Evolutionary conservation across 169 alveolate genomes (phyloP), one percentile per base, ranked within the genome.

Genomic region (Toxoplasma gondii): DNA sequence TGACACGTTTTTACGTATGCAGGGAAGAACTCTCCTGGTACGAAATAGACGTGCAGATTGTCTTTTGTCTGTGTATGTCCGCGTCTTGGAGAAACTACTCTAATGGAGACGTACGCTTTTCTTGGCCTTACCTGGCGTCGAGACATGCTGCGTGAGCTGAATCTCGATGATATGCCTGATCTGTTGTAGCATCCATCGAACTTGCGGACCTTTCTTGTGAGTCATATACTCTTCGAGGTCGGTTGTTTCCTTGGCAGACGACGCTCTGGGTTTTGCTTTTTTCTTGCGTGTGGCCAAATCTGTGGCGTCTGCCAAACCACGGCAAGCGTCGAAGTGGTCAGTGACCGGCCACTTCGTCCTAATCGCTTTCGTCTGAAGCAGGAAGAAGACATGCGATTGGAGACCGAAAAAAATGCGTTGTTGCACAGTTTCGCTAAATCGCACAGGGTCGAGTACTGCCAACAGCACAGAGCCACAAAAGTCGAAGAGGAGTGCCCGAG

Each of bases 141-240:
- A 34, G 27, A 78, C 34, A 7, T 78, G 87, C 1, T 16, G 39
- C 87, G 87, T 0, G 44, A 31, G 87, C 53, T 16, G 34, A 19
- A 9, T 0, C 45, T 34, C 45, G 45, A 31, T 0, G 45, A 78
- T 19, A 22, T 78, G 41, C 45, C 87, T 34, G 45, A 78, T 34
- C 34, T 34, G 87, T 19, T 34, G 53, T 34, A 78, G 16, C 87
- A 78, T 78, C 87, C 87, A 78, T 24, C 45, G 87, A 39, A 78
- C 45, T 78, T 78, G 87, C 10, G 87, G 87, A 34, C 41, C 29
- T 78, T 78, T 78, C 87, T 78, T 78, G 45, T 78, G 31, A 5
- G 27, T 34, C 87, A 78, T 78, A 39, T 78, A 78, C 53, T 78
- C 31, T 34, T 34, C 34, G 16, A 17, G 9, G 45, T 78, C 34